These are phyloP conservation scores for Silene coronaria DNA, from an alignment of 179 eudicot genomes.

Conservation along the genomic window DNA sequence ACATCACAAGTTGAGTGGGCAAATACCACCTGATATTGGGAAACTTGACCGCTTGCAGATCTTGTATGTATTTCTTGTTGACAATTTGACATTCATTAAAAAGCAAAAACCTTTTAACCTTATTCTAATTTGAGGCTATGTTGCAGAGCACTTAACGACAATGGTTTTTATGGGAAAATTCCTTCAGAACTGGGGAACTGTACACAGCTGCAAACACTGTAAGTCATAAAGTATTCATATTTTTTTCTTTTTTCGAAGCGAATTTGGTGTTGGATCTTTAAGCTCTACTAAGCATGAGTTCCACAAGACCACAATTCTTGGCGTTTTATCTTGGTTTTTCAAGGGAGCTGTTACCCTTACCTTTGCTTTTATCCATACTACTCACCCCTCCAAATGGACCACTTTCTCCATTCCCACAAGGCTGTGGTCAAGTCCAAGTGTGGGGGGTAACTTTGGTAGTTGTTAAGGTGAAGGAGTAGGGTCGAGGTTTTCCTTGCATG, in stretches of 20 bases:
- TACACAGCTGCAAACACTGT: conserved; percentile 71
- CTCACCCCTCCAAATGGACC: neutral
- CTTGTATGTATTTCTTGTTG: conserved; percentile 51
- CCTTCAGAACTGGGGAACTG: conserved; percentile 91
- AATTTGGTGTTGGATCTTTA: neutral
- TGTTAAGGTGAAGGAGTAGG: neutral
- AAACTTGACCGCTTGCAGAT: conserved; percentile 72
- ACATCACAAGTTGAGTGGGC: conserved; percentile 77
- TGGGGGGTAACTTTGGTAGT: neutral
- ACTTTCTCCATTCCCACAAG: neutral
- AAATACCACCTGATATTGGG: conserved; percentile 80
- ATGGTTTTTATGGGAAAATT: conserved; percentile 76
- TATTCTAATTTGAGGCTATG: neutral
- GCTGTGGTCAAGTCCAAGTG: neutral
- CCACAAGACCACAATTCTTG: neutral
- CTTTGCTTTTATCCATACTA: neutral
- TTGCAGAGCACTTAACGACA: conserved; percentile 76
- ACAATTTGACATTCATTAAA: neutral
- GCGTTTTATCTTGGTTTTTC: neutral
- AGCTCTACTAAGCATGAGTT: neutral
- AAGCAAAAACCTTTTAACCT: neutral
- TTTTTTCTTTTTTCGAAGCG: neutral
- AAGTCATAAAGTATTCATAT: conserved; percentile 31
- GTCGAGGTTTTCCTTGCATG: too few relatives aligned
- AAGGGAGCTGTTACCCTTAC: neutral